These are phyloP conservation scores for Paulownia fortunei DNA, from an alignment of 257 asterid genomes.

Conservation along the genomic window DNA sequence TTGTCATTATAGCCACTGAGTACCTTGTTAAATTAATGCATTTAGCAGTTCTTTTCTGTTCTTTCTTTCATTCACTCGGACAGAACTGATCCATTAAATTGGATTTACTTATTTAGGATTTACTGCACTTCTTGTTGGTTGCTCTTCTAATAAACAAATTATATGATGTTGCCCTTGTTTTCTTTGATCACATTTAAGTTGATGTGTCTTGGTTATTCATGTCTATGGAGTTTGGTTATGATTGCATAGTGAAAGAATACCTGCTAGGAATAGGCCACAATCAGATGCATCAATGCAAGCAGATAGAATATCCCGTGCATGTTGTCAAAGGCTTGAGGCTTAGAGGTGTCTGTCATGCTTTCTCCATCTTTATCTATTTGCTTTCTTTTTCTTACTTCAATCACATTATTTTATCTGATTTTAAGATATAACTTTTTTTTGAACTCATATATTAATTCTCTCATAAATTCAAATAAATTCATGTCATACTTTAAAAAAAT, in stretches of 20 bases:
- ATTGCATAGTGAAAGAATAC: background rate
- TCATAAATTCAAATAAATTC: no score
- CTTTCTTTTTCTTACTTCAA: no score
- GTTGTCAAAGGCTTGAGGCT: background rate
- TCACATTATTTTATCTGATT: no score
- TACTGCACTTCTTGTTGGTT: background rate
- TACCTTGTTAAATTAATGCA: background rate
- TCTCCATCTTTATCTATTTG: no score
- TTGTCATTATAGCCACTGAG: background rate
- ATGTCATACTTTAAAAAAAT: no score
- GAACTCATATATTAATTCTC: no score
- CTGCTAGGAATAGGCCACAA: background rate
- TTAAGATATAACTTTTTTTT: no score
- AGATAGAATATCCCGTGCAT: no score
- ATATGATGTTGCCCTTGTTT: no score
- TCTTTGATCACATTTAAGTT: no score
- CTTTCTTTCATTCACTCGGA: background rate
- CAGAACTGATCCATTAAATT: background rate
- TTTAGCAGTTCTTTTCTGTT: background rate
- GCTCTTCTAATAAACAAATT: background rate
- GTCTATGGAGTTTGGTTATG: no score
- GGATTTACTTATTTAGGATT: background rate
- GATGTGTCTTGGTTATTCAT: background rate
- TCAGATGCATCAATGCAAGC: background rate
- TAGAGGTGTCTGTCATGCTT: no score